These are phyloP conservation scores for Aspergillus heteromorphus DNA, from an alignment of 495 filamentous ascomycete genomes.

Conservation along the genomic window DNA sequence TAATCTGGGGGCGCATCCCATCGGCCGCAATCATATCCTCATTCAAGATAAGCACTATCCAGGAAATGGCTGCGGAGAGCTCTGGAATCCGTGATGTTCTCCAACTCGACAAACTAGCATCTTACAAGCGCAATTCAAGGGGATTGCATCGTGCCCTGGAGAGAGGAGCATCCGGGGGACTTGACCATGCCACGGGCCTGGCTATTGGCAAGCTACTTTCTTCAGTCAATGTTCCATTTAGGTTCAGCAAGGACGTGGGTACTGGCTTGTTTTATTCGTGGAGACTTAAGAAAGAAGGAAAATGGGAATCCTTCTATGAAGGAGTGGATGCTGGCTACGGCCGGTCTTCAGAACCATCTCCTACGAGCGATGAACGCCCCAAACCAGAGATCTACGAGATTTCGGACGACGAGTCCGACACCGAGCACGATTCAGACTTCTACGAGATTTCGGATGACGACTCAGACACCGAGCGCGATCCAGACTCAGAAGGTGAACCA, in stretches of 20 bases:
- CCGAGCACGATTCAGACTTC: neutral
- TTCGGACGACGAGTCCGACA: conserved; percentile 1
- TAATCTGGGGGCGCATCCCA: conserved; percentile 27
- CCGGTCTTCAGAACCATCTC: neutral
- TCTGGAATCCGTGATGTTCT: conserved; percentile 21
- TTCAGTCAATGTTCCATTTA: conserved; percentile 4
- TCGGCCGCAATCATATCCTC: conserved; percentile 22
- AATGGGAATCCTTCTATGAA: conserved; percentile 9
- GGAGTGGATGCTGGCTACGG: conserved; percentile 12
- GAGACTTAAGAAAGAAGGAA: conserved; percentile 6
- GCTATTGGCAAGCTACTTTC: conserved; percentile 16
- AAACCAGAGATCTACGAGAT: neutral
- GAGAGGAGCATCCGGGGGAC: neutral
- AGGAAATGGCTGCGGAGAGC: conserved; percentile 10
- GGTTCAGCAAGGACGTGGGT: conserved; percentile 4
- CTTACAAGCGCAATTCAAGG: neutral
- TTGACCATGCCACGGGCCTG: conserved; percentile 11
- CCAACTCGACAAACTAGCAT: conserved; percentile 18
- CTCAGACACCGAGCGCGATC: neutral
- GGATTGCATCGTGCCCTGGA: conserved; percentile 4
- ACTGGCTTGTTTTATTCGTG: conserved; percentile 15
- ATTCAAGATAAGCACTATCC: conserved; percentile 18
- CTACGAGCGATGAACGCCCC: neutral
- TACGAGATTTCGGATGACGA: conserved; percentile 4
- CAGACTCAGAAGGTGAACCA: neutral